Evolutionary conservation across 2,329 filamentous ascomycete species (phyloP).

Genomic region (Sarocladium kiliense): DNA sequence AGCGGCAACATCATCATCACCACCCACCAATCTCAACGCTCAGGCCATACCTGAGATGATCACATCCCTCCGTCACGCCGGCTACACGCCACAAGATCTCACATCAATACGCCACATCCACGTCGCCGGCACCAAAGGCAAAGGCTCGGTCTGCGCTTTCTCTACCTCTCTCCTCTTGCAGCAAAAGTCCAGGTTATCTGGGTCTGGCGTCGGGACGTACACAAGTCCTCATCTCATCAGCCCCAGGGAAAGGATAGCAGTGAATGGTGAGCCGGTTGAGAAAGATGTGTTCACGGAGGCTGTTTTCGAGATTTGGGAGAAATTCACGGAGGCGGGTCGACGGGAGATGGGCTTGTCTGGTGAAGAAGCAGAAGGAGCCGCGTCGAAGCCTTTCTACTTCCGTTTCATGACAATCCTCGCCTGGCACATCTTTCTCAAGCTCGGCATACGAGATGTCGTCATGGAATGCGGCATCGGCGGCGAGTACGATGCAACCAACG

Average conservation of each 20-base stretch:
- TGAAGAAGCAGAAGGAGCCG: slow-evolving; percentile 43
- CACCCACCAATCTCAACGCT: slow-evolving; percentile 53
- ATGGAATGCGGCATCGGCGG: slow-evolving; percentile 94
- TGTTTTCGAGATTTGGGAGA: slow-evolving; percentile 82
- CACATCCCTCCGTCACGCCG: slow-evolving; percentile 69
- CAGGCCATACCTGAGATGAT: slow-evolving; percentile 77
- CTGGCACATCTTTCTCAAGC: slow-evolving; percentile 72
- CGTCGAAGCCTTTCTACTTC: slow-evolving; percentile 83
- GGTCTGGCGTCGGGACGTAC: slow-evolving; percentile 60
- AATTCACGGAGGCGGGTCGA: slow-evolving; percentile 35
- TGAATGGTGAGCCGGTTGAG: slow-evolving; percentile 66
- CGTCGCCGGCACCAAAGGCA: slow-evolving; percentile 90
- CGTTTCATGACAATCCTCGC: slow-evolving; percentile 86
- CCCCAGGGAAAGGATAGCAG: slow-evolving; percentile 78
- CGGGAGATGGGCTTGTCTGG: slow-evolving; percentile 22
- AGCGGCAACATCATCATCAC: slow-evolving; percentile 34
- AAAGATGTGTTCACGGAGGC: slow-evolving; percentile 66
- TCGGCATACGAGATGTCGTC: slow-evolving; percentile 73
- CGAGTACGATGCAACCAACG: slow-evolving; percentile 88
- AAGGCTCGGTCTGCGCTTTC: slow-evolving; percentile 83
- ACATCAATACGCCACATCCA: slow-evolving; percentile 57
- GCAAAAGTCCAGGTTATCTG: slow-evolving; percentile 21
- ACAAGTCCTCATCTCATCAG: slow-evolving; percentile 82
- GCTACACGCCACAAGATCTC: slow-evolving; percentile 54
- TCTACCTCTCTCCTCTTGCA: slow-evolving; percentile 68